phyloP scores from a whole-genome alignment of 2,329 filamentous ascomycete genomes.

The Akanthomyces muscarius region DNA sequence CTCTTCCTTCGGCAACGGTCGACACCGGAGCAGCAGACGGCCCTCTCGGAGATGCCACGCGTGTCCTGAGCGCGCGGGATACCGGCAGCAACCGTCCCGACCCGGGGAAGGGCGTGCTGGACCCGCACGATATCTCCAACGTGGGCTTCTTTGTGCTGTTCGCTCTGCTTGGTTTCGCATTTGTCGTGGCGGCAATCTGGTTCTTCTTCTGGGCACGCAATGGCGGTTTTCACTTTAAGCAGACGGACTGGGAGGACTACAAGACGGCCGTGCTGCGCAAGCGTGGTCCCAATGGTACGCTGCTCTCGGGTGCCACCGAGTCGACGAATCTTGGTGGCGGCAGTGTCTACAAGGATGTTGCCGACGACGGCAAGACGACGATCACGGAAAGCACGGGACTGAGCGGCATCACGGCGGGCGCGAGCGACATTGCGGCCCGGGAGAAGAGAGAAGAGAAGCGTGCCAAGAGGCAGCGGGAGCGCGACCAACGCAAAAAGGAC shows the following conservation, averaged over 20 bases:
- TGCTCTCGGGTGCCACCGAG: slow-evolving; percentile 76
- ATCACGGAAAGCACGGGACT: slow-evolving; percentile 44
- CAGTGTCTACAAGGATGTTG: slow-evolving; percentile 73
- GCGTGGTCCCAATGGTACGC: slow-evolving; percentile 82
- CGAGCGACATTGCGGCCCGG: slow-evolving; percentile 51
- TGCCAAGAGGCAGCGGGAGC: slow-evolving; percentile 41
- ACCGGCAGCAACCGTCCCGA: slow-evolving; percentile 29
- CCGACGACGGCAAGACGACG: slow-evolving; percentile 44
- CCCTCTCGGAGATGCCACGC: slow-evolving; percentile 29
- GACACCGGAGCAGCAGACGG: background rate
- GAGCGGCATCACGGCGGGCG: slow-evolving; percentile 55
- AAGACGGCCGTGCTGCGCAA: slow-evolving; percentile 89
- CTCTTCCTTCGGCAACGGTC: background rate
- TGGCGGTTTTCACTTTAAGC: slow-evolving; percentile 81
- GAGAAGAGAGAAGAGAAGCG: slow-evolving; percentile 54
- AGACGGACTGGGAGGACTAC: slow-evolving; percentile 97
- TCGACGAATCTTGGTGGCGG: slow-evolving; percentile 84
- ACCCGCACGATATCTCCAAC: slow-evolving; percentile 57
- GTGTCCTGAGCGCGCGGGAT: slow-evolving; percentile 41
- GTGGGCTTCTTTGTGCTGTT: slow-evolving; percentile 79
- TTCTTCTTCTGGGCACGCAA: slow-evolving; percentile 99
- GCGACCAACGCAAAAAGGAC: slow-evolving; percentile 23
- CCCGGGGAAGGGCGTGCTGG: slow-evolving; percentile 46
- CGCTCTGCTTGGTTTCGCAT: slow-evolving; percentile 71
- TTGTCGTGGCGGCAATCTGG: slow-evolving; percentile 79